These are phyloP conservation scores for Circinella minor DNA, from an alignment of 371 early-diverging fungal genomes.

Conservation along the genomic window DNA sequence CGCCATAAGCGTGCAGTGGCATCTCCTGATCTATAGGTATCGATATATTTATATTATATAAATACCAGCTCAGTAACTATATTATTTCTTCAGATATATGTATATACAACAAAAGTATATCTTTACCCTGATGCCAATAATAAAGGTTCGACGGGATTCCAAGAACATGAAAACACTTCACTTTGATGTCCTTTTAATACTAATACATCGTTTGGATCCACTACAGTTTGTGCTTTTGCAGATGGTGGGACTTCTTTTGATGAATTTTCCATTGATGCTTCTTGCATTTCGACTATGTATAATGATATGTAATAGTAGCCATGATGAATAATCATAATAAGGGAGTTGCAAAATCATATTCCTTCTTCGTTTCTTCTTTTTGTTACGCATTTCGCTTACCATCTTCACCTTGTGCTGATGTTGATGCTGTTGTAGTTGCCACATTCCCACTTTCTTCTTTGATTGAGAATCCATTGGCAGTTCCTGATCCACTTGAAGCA, in stretches of 20 bases:
- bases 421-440: not conserved
- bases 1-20: slow-evolving; percentile 89
- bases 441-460: slow-evolving; percentile 18
- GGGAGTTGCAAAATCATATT: too few species aligned
- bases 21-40: slow-evolving; percentile 71
- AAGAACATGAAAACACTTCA: slow-evolving; percentile 83
- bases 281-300: slow-evolving; percentile 17
- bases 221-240: slow-evolving; percentile 20
- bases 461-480: slow-evolving; percentile 19
- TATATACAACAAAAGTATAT: not conserved
- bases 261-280: slow-evolving; percentile 9
- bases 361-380: not conserved
- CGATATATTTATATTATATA: not conserved
- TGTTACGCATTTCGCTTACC: not conserved
- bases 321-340: too few species aligned
- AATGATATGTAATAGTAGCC: not conserved
- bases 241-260: not conserved
- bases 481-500: not conserved
- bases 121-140: slow-evolving; percentile 87
- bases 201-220: slow-evolving; percentile 38
- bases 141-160: slow-evolving; percentile 76
- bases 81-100: too few species aligned
- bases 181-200: slow-evolving; percentile 71
- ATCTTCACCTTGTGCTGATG: not conserved
- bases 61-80: not conserved